Base-by-base conservation (phyloP, 2,329 filamentous ascomycete species). In the Cladosporium sp. region DNA sequence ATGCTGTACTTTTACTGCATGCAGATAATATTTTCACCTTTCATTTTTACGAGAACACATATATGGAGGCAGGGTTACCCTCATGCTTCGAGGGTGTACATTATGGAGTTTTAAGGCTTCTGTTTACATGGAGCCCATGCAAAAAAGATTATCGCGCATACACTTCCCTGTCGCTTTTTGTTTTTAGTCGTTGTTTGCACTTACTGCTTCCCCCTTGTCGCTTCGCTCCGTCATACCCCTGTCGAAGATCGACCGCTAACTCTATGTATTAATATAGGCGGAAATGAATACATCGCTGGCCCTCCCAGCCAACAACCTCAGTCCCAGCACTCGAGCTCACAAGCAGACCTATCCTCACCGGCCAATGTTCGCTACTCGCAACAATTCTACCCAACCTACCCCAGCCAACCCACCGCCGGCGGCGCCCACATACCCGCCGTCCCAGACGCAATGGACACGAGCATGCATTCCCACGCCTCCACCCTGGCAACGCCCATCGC, bases 341-440 rank as follows among this genome's bases (percentile, higher is more conserved):
- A 79, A 55, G 58, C 71, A 45, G 68, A 74, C 54, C 64, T 77
- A 52, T 63, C 66, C 57, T 75, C 81, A 49, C 71, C 78, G 54
- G 80, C 83, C 55, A 86, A 91, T 63, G 78, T 87, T 55, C 85
- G 88, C 59, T 84, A 85, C 50, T 74, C 82, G 37, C 88, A 93
- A 54, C 84, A 85, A 58, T 95, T 93, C 70, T 89, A 90, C 63
- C 76, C 80, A 32, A 77, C 77, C 24, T 89, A 88, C 63, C 81
- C 84, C 48, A 75, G 47, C 78, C 80, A 63, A 71, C 83, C 41
- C 73, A 75, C 53, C 72, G 72, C 72, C 54, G 77, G 76, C 49
- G 78, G 64, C 11, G 75, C 76, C 36, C 75, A 83, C 17, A 85
- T 92, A 75, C 74, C 80, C 4, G 81, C 86, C 43, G 79, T 88